Percentiles rank a stretch among this genome's conserved stretches.
Conservation (phyloP, 352 stramenopile genomes). For the Pythium grandisporangium region DNA sequence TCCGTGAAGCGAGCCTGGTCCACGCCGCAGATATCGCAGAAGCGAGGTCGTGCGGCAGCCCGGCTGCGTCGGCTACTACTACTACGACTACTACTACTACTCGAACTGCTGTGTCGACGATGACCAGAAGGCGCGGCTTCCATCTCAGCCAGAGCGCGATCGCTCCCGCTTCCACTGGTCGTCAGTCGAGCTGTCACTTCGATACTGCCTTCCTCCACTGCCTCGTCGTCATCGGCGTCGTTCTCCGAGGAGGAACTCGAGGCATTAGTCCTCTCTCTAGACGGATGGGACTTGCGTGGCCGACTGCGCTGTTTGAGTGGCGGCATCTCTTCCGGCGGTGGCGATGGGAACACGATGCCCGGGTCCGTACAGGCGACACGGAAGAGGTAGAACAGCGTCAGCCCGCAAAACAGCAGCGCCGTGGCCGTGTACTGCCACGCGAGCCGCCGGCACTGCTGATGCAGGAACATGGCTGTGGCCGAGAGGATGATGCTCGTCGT, state of each 20-base stretch:
- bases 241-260: too few relatives aligned
- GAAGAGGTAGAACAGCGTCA: slow-evolving; percentile 67
- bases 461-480: slow-evolving; percentile 49
- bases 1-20: slow-evolving; percentile 49
- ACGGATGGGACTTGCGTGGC: too few relatives aligned
- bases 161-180: too few relatives aligned
- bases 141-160: too few relatives aligned
- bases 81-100: not conserved
- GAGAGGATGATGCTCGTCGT: slow-evolving; percentile 54
- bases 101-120: not conserved
- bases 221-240: slow-evolving; percentile 6
- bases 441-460: slow-evolving; percentile 36
- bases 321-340: slow-evolving; percentile 11
- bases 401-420: slow-evolving; percentile 38
- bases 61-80: not conserved
- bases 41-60: slow-evolving; percentile 25
- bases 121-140: too few relatives aligned
- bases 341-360: slow-evolving; percentile 40
- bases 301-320: too few relatives aligned
- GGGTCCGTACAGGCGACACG: slow-evolving; percentile 66
- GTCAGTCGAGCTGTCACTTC: too few relatives aligned
- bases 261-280: too few relatives aligned
- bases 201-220: not conserved
- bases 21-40: slow-evolving; percentile 64
- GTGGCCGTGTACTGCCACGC: slow-evolving; percentile 47